A percentile compares a stretch with the other conserved stretches of the same genome.
Conservation (phyloP, 495 filamentous ascomycete species). For the Trichoderma gamsii region DNA sequence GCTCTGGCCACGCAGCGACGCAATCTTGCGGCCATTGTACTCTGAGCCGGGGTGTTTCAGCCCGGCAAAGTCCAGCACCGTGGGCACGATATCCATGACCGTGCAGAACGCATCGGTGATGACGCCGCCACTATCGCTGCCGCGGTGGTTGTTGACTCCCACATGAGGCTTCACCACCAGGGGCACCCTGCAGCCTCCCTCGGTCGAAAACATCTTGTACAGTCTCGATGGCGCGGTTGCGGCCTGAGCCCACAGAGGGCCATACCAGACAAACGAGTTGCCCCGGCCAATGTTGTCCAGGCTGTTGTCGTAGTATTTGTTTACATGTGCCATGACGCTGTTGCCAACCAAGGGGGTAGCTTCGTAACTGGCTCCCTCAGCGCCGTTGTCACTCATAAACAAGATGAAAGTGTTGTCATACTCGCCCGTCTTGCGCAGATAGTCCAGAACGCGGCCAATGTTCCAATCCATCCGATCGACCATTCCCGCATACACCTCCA, state of each 20-base stretch:
- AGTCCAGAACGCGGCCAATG: conserved; percentile 52
- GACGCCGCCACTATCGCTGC: conserved; percentile 24
- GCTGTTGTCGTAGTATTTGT: conserved; percentile 58
- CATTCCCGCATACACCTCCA: conserved; percentile 60
- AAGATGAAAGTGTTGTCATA: conserved; percentile 58
- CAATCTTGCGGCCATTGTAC: conserved; percentile 49
- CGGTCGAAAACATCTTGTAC: conserved; percentile 57
- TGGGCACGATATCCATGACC: conserved; percentile 59
- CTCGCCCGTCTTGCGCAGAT: conserved; percentile 50
- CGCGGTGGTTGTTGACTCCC: conserved; percentile 32
- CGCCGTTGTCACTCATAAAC: conserved; percentile 63
- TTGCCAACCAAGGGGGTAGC: conserved; percentile 48
- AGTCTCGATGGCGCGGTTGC: conserved; percentile 57
- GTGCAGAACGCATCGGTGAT: conserved; percentile 55
- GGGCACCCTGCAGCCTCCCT: conserved; percentile 55
- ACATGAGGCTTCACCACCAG: conserved; percentile 32
- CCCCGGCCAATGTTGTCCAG: conserved; percentile 55
- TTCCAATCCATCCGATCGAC: conserved; percentile 58
- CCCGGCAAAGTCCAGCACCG: conserved; percentile 56
- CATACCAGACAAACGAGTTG: conserved; percentile 62
- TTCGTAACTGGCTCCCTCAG: conserved; percentile 56
- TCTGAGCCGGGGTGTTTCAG: conserved; percentile 48
- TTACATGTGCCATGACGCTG: conserved; percentile 45
- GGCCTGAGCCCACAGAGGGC: conserved; percentile 58
- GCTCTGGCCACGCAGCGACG: conserved; percentile 49